Conservation (phyloP, 148 eudicot genomes). For the Rhododendron molle region DNA sequence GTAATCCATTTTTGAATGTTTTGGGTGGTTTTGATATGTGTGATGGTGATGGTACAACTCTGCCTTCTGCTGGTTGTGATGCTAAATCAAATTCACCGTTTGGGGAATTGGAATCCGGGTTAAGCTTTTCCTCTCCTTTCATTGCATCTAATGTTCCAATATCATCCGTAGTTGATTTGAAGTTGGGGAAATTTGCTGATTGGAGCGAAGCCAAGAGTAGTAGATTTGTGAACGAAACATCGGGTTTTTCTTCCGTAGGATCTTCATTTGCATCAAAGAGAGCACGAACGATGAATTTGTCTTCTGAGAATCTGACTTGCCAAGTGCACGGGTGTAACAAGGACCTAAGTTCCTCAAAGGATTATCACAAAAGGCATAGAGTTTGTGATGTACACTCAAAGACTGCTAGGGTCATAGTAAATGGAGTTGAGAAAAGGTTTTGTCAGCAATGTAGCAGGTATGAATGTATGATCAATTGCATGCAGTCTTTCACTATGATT, state of each 20-base stretch:
- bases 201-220: slow-evolving; percentile 11
- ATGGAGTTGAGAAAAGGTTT: slow-evolving; percentile 80
- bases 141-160: slow-evolving; percentile 23
- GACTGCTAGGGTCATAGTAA: slow-evolving; percentile 66
- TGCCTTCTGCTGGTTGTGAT: slow-evolving; percentile 13
- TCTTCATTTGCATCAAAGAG: slow-evolving; percentile 28
- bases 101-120: slow-evolving; percentile 22
- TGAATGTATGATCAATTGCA: slow-evolving; percentile 49
- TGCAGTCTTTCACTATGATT: not conserved
- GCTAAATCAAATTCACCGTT: slow-evolving; percentile 6
- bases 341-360: slow-evolving; percentile 40
- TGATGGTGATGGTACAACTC: slow-evolving; percentile 20
- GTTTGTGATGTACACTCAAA: slow-evolving; percentile 50
- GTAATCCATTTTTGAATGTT: slow-evolving; percentile 23
- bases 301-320: slow-evolving; percentile 25
- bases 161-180: slow-evolving; percentile 33
- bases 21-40: slow-evolving; percentile 27
- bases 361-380: slow-evolving; percentile 44
- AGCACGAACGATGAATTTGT: slow-evolving; percentile 16
- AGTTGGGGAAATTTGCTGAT: slow-evolving; percentile 34
- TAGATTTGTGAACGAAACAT: not conserved
- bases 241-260: slow-evolving; percentile 10
- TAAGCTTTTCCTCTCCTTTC: slow-evolving; percentile 18
- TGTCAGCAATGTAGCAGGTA: slow-evolving; percentile 99
- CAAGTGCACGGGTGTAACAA: slow-evolving; percentile 45